A percentile compares a stretch with the other conserved stretches of the same genome.
Conservation (phyloP, 75 land plant genomes). For the Picea glauca region DNA sequence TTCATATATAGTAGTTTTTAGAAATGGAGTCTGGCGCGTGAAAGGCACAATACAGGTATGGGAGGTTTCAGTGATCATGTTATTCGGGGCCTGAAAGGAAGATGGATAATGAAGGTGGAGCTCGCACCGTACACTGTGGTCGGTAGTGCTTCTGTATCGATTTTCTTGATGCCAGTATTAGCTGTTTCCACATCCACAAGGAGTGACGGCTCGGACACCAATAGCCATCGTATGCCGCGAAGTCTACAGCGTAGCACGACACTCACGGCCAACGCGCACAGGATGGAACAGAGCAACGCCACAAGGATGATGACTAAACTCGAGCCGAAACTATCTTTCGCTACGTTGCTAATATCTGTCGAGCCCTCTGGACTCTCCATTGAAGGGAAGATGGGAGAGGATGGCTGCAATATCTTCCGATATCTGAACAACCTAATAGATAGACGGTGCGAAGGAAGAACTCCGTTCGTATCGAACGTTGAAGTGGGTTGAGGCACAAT, state of each 20-base stretch:
- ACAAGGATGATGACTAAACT: conserved; percentile 64
- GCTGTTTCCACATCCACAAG: not conserved
- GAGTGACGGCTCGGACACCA: conserved; percentile 14
- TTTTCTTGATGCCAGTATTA: conserved; percentile 16
- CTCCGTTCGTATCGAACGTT: too few species aligned
- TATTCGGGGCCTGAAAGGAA: not conserved
- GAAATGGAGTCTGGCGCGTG: conserved; percentile 73
- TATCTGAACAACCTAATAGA: too few species aligned
- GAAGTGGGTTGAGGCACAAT: too few species aligned
- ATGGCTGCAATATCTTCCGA: too few species aligned
- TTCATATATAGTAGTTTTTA: conserved; percentile 51
- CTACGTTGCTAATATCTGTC: too few species aligned
- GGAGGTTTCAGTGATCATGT: conserved; percentile 11
- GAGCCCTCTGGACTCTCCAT: too few species aligned
- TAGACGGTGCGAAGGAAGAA: too few species aligned
- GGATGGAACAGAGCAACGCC: conserved; percentile 51
- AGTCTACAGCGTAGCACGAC: conserved; percentile 43
- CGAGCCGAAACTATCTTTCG: conserved; percentile 24
- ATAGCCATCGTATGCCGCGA: conserved; percentile 19
- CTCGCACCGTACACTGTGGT: conserved; percentile 20
- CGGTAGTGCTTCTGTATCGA: conserved; percentile 37
- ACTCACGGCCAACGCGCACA: conserved; percentile 56
- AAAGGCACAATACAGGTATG: conserved; percentile 82
- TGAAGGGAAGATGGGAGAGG: too few species aligned
- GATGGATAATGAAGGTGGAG: not conserved